Evolutionary conservation across 2,329 filamentous ascomycete genomes (phyloP).

Genomic region (Scedosporium dehoogii): DNA sequence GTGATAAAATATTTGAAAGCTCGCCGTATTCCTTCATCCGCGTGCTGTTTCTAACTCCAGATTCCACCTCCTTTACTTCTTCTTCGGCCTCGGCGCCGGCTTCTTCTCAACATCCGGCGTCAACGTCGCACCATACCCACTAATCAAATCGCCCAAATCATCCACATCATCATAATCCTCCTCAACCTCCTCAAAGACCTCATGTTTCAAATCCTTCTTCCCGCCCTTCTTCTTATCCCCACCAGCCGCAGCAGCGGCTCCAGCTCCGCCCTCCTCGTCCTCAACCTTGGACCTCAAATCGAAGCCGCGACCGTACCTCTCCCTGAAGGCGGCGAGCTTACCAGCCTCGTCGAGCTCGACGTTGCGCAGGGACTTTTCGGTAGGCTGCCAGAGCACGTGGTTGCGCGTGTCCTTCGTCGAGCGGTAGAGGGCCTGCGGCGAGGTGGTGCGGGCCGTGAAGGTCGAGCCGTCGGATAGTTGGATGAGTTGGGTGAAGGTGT

Average conservation of each 20-base stretch:
- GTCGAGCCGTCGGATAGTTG: slow-evolving; percentile 86
- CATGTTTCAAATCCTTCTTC: slow-evolving; percentile 9
- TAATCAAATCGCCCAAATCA: slow-evolving; percentile 40
- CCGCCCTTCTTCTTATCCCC: slow-evolving; percentile 9
- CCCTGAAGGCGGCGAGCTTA: slow-evolving; percentile 74
- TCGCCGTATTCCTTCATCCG: neutral
- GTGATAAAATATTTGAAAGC: neutral
- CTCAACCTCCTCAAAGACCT: slow-evolving; percentile 18
- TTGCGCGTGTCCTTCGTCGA: slow-evolving; percentile 78
- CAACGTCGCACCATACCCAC: slow-evolving; percentile 27
- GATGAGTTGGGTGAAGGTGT: slow-evolving; percentile 94
- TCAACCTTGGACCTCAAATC: slow-evolving; percentile 43
- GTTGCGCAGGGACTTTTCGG: slow-evolving; percentile 68
- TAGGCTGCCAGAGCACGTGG: slow-evolving; percentile 84
- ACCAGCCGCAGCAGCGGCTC: slow-evolving; percentile 16
- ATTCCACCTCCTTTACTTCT: slow-evolving; percentile 23
- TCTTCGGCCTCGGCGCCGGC: slow-evolving; percentile 24
- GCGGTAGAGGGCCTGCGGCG: slow-evolving; percentile 50
- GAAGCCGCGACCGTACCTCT: slow-evolving; percentile 74
- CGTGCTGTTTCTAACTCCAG: neutral
- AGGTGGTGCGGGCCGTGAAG: slow-evolving; percentile 70
- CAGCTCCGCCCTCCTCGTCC: slow-evolving; percentile 14
- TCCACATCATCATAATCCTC: slow-evolving; percentile 14
- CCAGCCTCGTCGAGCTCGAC: slow-evolving; percentile 94
- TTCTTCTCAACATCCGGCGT: slow-evolving; percentile 19